Evolutionary conservation across 306 rosid species (phyloP).

Genomic region (Oemleria cerasiformis): DNA sequence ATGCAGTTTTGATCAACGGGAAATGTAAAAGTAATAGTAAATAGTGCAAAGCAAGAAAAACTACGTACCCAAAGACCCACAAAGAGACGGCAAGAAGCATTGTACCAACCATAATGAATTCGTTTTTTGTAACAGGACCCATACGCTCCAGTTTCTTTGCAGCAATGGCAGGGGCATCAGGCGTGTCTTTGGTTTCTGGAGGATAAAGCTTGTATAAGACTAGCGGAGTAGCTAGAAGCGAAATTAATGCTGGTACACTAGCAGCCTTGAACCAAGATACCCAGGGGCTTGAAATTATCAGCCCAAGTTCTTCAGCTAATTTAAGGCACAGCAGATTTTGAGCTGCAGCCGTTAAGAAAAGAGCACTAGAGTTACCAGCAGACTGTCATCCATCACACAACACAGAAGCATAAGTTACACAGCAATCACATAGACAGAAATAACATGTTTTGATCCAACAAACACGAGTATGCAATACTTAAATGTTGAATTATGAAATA

Average conservation of each 20-base stretch:
- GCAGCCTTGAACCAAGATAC: slow-evolving; percentile 91
- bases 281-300: slow-evolving; percentile 76
- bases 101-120: slow-evolving; percentile 83
- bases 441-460: slow-evolving; percentile 16
- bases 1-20: neutral
- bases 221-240: slow-evolving; percentile 76
- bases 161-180: slow-evolving; percentile 95
- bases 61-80: slow-evolving; percentile 90
- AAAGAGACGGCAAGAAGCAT: slow-evolving; percentile 93
- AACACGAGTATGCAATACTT: neutral
- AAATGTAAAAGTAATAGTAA: neutral
- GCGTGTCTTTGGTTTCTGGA: slow-evolving; percentile 91
- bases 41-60: neutral
- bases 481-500: neutral
- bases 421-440: slow-evolving; percentile 15
- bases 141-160: slow-evolving; percentile 64
- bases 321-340: slow-evolving; percentile 85
- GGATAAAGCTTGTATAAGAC: slow-evolving; percentile 78
- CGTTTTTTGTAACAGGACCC: slow-evolving; percentile 78
- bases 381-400: slow-evolving; percentile 60
- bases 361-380: slow-evolving; percentile 95
- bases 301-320: slow-evolving; percentile 88
- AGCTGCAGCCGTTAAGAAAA: slow-evolving; percentile 98
- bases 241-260: slow-evolving; percentile 66
- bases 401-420: slow-evolving; percentile 41